Conservation (phyloP, 2,329 filamentous ascomycete species). For the Pseudovirgaria hyperparasitica region DNA sequence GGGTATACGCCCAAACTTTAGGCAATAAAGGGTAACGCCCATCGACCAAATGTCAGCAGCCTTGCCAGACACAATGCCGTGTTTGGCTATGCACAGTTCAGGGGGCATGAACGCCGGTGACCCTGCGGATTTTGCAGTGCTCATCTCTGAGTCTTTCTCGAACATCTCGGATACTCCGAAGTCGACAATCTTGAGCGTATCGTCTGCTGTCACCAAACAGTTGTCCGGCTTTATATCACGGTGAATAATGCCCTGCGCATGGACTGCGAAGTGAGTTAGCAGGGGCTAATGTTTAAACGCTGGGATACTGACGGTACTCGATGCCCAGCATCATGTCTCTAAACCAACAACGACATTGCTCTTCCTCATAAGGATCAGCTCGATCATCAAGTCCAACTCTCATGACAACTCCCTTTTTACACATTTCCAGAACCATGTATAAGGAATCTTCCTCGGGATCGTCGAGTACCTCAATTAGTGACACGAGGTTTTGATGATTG, state of each 20-base stretch:
- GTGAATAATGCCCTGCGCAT: slow-evolving; percentile 89
- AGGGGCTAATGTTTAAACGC: not conserved
- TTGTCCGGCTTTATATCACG: slow-evolving; percentile 98
- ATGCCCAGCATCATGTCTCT: slow-evolving; percentile 89
- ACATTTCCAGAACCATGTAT: slow-evolving; percentile 99
- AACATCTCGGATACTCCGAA: slow-evolving; percentile 99
- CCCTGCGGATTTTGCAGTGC: slow-evolving; percentile 81
- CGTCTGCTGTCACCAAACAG: slow-evolving; percentile 74
- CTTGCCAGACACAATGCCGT: slow-evolving; percentile 76
- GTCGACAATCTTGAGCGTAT: slow-evolving; percentile 93
- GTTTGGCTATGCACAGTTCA: slow-evolving; percentile 76
- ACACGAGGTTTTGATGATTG: slow-evolving; percentile 86
- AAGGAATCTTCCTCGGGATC: slow-evolving; percentile 91
- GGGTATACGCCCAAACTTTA: slow-evolving; percentile 77
- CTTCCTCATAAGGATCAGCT: slow-evolving; percentile 69
- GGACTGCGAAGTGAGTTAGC: slow-evolving; percentile 43
- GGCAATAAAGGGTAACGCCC: slow-evolving; percentile 88
- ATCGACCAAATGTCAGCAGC: slow-evolving; percentile 98
- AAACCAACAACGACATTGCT: slow-evolving; percentile 82
- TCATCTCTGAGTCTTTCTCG: slow-evolving; percentile 76
- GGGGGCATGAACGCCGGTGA: slow-evolving; percentile 92
- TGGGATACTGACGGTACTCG: slow-evolving; percentile 59
- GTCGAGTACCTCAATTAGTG: slow-evolving; percentile 85
- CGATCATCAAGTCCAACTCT: slow-evolving; percentile 78
- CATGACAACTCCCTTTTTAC: slow-evolving; percentile 96